A percentile compares a stretch with the other conserved stretches of the same genome.
These are phyloP conservation scores for Xylariaceae sp. DNA, from an alignment of 2,329 filamentous ascomycete species.

Conservation along the genomic window DNA sequence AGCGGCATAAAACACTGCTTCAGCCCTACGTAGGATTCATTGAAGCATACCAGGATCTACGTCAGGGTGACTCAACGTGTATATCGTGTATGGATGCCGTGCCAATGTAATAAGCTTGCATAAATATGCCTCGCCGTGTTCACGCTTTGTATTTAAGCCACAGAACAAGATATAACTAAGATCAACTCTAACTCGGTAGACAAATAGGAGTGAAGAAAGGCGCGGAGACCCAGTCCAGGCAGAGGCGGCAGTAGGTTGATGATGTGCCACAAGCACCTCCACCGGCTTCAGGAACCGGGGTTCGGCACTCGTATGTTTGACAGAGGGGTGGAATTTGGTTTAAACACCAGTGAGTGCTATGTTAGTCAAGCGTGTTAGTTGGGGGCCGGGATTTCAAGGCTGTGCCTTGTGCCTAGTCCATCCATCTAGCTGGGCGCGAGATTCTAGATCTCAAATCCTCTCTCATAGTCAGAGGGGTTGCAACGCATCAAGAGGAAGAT, in stretches of 20 bases:
- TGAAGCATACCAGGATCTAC: slow-evolving; percentile 18
- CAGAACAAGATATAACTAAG: neutral
- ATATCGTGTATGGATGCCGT: slow-evolving; percentile 9
- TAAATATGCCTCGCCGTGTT: slow-evolving; percentile 13
- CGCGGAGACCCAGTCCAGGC: slow-evolving; percentile 5
- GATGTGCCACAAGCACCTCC: slow-evolving; percentile 11
- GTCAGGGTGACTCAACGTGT: slow-evolving; percentile 9
- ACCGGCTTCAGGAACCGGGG: slow-evolving; percentile 5
- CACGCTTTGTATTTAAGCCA: neutral
- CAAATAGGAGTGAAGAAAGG: neutral
- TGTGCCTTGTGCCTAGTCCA: slow-evolving; percentile 23
- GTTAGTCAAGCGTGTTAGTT: slow-evolving; percentile 18
- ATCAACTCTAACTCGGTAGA: neutral
- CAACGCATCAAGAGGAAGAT: slow-evolving; percentile 15
- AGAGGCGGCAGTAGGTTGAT: slow-evolving; percentile 2
- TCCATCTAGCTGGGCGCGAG: slow-evolving; percentile 21
- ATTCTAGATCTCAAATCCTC: slow-evolving; percentile 19
- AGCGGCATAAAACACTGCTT: slow-evolving; percentile 24
- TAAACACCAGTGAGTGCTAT: slow-evolving; percentile 4
- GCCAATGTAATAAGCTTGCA: slow-evolving; percentile 10
- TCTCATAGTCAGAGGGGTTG: slow-evolving; percentile 12
- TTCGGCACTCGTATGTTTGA: slow-evolving; percentile 7
- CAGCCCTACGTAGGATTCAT: slow-evolving; percentile 30
- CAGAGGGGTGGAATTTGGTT: slow-evolving; percentile 5
- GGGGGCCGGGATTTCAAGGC: slow-evolving; percentile 21